Percentiles rank a stretch among this genome's conserved stretches.
phyloP scores from a whole-genome alignment of 139 green algal species.

The Asterochloris erici region DNA sequence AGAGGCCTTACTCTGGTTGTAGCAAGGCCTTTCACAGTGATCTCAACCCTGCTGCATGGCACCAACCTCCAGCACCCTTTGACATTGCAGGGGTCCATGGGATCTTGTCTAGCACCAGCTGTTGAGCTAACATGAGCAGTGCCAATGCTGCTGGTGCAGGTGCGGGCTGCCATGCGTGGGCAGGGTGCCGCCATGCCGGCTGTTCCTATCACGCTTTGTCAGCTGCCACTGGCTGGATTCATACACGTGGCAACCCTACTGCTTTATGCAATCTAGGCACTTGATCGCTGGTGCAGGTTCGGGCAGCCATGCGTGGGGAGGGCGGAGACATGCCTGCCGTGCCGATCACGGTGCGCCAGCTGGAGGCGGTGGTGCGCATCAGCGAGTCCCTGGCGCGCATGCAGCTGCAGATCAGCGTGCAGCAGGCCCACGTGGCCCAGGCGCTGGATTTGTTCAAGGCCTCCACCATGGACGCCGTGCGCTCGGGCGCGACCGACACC shows the following conservation, averaged over 20 bases:
- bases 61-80: too few relatives aligned
- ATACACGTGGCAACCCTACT: too few relatives aligned
- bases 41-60: too few relatives aligned
- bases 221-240: constrained; percentile 53
- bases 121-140: too few relatives aligned
- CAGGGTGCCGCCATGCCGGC: constrained; percentile 56
- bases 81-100: too few relatives aligned
- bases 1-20: too few relatives aligned
- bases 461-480: constrained; percentile 76
- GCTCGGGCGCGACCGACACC: constrained; percentile 37
- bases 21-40: too few relatives aligned
- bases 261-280: too few relatives aligned
- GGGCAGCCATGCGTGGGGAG: constrained; percentile 32
- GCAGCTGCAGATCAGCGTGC: constrained; percentile 67
- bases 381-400: constrained; percentile 91
- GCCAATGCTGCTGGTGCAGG: constrained; percentile 28
- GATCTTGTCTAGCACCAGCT: too few relatives aligned
- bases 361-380: constrained; percentile 96
- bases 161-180: constrained; percentile 30
- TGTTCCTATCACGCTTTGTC: constrained; percentile 93
- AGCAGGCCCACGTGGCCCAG: constrained; percentile 70
- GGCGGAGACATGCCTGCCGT: constrained; percentile 67
- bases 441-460: constrained; percentile 84
- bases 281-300: constrained; percentile 30
- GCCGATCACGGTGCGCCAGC: constrained; percentile 94